Percentiles rank a stretch among this genome's conserved stretches.
Conservation (phyloP, 352 stramenopile species). For the Globisporangium paroecandrum region DNA sequence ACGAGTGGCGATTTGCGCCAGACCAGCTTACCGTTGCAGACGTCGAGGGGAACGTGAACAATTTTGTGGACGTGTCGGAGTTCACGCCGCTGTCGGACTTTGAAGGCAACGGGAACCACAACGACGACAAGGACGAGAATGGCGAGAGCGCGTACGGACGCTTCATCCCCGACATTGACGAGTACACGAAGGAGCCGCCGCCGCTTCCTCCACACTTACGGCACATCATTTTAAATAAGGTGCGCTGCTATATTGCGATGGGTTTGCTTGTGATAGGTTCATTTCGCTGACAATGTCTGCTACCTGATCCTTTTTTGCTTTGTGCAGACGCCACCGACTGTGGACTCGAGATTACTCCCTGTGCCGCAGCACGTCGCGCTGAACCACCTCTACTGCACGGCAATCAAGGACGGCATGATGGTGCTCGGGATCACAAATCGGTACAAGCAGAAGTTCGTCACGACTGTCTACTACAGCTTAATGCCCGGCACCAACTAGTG, state of each 20-base stretch:
- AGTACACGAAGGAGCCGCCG: conserved; percentile 99
- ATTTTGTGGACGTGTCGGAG: conserved; percentile 99
- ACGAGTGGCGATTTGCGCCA: conserved; percentile 97
- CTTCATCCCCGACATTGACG: conserved; percentile 97
- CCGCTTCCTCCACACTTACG: conserved; percentile 97
- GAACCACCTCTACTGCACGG: conserved; percentile 99
- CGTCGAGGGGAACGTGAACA: conserved; percentile 99
- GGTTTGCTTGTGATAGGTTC: conserved; percentile 7
- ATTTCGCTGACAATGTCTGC: conserved; percentile 5
- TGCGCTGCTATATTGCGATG: conserved; percentile 19
- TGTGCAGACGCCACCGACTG: conserved; percentile 82
- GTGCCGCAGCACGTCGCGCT: conserved; percentile 98
- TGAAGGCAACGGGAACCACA: conserved; percentile 35
- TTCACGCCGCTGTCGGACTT: conserved; percentile 90
- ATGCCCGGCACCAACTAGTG: conserved; percentile 82
- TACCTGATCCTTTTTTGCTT: not conserved
- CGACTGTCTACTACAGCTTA: conserved; percentile 97
- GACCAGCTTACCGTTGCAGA: conserved; percentile 97
- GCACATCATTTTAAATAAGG: conserved; percentile 99
- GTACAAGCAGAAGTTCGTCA: conserved; percentile 97
- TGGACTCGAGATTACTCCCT: conserved; percentile 94
- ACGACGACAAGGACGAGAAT: conserved; percentile 53
- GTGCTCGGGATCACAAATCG: conserved; percentile 98
- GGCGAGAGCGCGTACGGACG: conserved; percentile 94
- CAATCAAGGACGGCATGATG: conserved; percentile 99